Evolutionary conservation across 306 rosid species (phyloP).

Genomic region (Dalbergia oliveri): DNA sequence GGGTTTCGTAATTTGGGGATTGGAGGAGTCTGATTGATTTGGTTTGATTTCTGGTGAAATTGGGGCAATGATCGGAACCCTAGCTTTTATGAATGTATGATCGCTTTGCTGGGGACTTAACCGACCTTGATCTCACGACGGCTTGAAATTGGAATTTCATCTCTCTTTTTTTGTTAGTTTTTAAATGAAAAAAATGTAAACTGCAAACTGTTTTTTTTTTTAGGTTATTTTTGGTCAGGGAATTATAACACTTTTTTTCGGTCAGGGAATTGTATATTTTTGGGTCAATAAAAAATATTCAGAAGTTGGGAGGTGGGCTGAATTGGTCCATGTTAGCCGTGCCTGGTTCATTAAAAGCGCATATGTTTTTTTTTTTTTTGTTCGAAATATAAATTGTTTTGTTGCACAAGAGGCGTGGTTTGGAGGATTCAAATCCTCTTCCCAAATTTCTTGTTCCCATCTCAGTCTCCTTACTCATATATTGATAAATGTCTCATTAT

Average conservation of each 20-base stretch:
- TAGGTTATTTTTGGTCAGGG: not conserved
- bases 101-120: not conserved
- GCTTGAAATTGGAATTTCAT: not conserved
- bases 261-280: not conserved
- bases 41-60: not conserved
- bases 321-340: not conserved
- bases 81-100: not conserved
- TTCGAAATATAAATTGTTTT: no score
- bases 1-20: conserved; percentile 20
- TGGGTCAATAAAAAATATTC: not conserved
- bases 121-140: not conserved
- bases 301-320: not conserved
- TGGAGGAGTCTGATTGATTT: not conserved
- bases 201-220: not conserved
- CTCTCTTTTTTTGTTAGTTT: no score
- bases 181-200: no score
- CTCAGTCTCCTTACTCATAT: no score
- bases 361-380: no score
- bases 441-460: no score
- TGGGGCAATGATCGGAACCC: not conserved
- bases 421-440: no score
- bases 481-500: no score
- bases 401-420: no score
- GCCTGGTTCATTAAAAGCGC: no score
- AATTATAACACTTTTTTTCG: not conserved